Base-by-base conservation (phyloP, 768 basidiomycete genomes). In the Hygrocybe punicea region DNA sequence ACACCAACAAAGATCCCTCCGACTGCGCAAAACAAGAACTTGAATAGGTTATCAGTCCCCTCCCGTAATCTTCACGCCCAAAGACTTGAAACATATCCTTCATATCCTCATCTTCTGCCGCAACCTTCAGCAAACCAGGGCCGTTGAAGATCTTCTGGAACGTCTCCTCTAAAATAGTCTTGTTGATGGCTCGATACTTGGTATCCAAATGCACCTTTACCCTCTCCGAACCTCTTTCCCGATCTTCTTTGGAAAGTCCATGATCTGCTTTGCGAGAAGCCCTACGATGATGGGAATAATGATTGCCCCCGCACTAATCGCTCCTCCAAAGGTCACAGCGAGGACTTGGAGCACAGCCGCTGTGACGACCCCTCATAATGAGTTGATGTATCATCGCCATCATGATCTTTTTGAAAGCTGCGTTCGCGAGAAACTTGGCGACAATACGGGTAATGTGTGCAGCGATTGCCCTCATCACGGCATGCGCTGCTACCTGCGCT, bases 341-440 rank as follows among this genome's bases (percentile, higher is more conserved):
- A 44, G 42, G 42, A 44, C n/a, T n/a, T 44, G 42, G n/a, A 44
- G n/a, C n/a, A 44, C 42, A n/a, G 42, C 42, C 42, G 42, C 42
- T 23, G 21, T n/a, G 21, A 44, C 10, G n/a, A 23, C 42, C 21
- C n/a, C n/a, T 23, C n/a, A 23, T 23, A 23, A 44, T 10, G 21
- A n/a, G 21, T 44, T 44, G n/a, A 6, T 44, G n/a, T 23, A 44
- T 23, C n/a, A 44, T n/a, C 42, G 21, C 21, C n/a, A 44, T n/a
- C n/a, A 44, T 4, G 42, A 44, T 23, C 42, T 44, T 23, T 23
- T 44, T 44, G n/a, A 23, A n/a, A 4, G 42, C 42, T n/a, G 3
- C 42, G 21, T 6, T 44, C n/a, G 42, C 42, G n/a, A 44, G 42
- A n/a, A 44, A 23, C 42, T 44, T 44, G n/a, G 42, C 42, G 42